phyloP scores from a whole-genome alignment of 192 early-diverging fungal genomes.

The Allomyces macrogynus region DNA sequence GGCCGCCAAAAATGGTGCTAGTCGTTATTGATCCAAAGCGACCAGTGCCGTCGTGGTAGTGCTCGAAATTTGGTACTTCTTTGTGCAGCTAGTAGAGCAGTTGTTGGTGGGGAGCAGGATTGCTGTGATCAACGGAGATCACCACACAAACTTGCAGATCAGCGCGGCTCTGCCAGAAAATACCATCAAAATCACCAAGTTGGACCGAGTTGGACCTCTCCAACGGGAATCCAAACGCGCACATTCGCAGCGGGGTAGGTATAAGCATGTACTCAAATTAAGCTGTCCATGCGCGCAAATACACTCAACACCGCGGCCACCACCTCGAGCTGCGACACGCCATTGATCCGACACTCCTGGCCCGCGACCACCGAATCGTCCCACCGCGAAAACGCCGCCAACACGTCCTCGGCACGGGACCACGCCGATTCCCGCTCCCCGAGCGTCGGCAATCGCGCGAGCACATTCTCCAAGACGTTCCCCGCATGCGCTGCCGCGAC shows the following conservation, averaged over 20 bases:
- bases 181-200: too few species aligned
- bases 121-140: too few species aligned
- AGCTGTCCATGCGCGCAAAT: constrained; percentile 64
- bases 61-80: too few species aligned
- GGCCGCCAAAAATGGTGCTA: too few species aligned
- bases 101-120: too few species aligned
- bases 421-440: constrained; percentile 75
- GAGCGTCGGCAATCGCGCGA: constrained; percentile 52
- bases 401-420: constrained; percentile 65
- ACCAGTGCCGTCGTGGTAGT: too few species aligned
- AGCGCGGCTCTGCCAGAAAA: too few species aligned
- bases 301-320: constrained; percentile 64
- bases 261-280: background rate
- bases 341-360: constrained; percentile 28
- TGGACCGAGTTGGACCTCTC: too few species aligned
- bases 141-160: too few species aligned
- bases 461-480: constrained; percentile 91
- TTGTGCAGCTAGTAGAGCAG: too few species aligned
- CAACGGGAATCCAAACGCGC: background rate
- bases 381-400: constrained; percentile 66
- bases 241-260: background rate
- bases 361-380: constrained; percentile 40
- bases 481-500: constrained; percentile 89
- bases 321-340: constrained; percentile 43
- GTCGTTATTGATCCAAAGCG: too few species aligned